Evolutionary conservation across 345 rosid genomes (phyloP).

Genomic region (Pistacia integerrima): DNA sequence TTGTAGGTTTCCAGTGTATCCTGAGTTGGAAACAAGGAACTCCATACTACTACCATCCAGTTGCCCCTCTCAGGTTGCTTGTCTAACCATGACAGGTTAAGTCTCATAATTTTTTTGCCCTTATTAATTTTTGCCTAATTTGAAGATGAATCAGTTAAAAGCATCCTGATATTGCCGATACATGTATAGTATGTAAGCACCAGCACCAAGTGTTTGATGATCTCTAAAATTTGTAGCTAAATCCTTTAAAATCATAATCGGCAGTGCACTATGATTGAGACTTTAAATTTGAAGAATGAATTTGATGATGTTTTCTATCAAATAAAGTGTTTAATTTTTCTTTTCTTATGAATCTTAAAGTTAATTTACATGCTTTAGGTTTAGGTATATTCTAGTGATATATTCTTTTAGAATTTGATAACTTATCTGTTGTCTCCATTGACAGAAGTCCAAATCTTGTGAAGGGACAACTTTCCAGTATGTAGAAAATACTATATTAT

Average conservation of each 20-base stretch:
- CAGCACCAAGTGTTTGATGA: not conserved
- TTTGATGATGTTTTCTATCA: slow-evolving; percentile 1
- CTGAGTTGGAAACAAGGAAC: slow-evolving; percentile 88
- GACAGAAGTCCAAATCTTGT: slow-evolving; percentile 68
- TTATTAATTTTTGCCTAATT: not conserved
- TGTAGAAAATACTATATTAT: slow-evolving; percentile 61
- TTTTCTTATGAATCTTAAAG: not conserved
- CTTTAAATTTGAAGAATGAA: not conserved
- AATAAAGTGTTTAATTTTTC: slow-evolving; percentile 5
- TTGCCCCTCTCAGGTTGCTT: slow-evolving; percentile 86
- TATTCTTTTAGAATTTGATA: slow-evolving; percentile 1
- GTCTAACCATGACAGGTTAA: slow-evolving; percentile 1
- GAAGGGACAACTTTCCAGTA: slow-evolving; percentile 75
- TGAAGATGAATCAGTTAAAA: slow-evolving; percentile 8
- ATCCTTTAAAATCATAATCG: not conserved
- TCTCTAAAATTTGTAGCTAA: not conserved
- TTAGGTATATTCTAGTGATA: not conserved
- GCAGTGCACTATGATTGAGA: not conserved
- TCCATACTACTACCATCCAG: slow-evolving; percentile 69
- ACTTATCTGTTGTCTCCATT: slow-evolving; percentile 23
- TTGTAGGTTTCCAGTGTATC: slow-evolving; percentile 78
- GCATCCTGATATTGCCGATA: not conserved
- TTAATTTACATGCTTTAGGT: not conserved
- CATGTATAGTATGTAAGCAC: not conserved
- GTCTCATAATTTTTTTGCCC: not conserved